A percentile compares a stretch with the other conserved stretches of the same genome.
Evolutionary conservation across 768 basidiomycete species (phyloP).

Genomic region (Boletus barrowsii): DNA sequence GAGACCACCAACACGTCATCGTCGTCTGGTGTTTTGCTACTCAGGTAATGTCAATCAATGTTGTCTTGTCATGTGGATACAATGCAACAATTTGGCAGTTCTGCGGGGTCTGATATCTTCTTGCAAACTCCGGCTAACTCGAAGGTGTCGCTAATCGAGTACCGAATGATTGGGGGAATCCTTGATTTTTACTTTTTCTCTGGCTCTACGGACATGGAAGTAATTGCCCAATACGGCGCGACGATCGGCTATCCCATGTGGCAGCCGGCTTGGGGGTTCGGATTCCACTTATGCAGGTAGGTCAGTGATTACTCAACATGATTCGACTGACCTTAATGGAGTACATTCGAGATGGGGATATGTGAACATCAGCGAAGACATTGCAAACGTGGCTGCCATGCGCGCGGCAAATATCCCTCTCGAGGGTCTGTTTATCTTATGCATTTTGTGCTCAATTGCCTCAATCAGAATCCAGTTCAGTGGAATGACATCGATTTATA

Average conservation of each 20-base stretch:
- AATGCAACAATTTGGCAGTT: conserved; percentile 34
- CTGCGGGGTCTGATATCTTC: conserved; percentile 69
- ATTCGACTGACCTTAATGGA: not conserved
- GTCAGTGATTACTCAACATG: not conserved
- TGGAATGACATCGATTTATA: conserved; percentile 81
- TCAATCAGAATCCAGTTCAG: conserved; percentile 44
- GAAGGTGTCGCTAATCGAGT: conserved; percentile 62
- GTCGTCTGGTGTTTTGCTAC: conserved; percentile 75
- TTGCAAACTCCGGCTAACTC: conserved; percentile 57
- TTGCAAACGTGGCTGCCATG: conserved; percentile 54
- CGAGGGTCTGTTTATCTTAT: conserved; percentile 46
- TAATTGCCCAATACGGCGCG: conserved; percentile 68
- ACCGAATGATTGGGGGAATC: conserved; percentile 70
- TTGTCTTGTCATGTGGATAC: not conserved
- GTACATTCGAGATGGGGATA: conserved; percentile 41
- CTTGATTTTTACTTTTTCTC: conserved; percentile 79
- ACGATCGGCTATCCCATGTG: conserved; percentile 67
- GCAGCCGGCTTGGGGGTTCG: conserved; percentile 75
- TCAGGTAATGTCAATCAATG: conserved; percentile 43
- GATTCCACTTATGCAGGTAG: conserved; percentile 71
- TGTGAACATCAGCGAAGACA: conserved; percentile 51
- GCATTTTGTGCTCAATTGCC: not conserved
- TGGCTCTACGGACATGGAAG: conserved; percentile 47
- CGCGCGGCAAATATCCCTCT: conserved; percentile 71
- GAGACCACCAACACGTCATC: conserved; percentile 45